phyloP scores from a whole-genome alignment of 2,329 filamentous ascomycete genomes.

The Ophiocordyceps unilateralis region DNA sequence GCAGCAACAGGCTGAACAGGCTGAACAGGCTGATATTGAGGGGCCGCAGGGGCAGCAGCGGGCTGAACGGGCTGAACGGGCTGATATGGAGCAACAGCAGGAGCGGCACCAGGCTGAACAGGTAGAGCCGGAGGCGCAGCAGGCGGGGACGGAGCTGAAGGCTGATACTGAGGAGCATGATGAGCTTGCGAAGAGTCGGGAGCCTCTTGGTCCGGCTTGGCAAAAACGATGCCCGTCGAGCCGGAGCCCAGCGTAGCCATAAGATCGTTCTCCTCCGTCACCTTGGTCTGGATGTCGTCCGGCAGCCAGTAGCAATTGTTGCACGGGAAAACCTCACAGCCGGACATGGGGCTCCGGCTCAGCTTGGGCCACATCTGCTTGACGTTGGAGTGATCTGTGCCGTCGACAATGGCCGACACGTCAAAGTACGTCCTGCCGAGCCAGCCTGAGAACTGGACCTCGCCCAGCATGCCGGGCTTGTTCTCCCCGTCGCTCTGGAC shows the following conservation, averaged over 20 bases:
- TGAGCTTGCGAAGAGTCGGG: neutral
- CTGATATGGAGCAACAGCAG: no score
- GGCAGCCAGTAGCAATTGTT: conserved; percentile 33
- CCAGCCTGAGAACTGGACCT: conserved; percentile 32
- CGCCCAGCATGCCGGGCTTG: conserved; percentile 32
- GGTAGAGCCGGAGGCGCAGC: no score
- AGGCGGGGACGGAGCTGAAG: neutral
- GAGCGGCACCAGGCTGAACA: no score
- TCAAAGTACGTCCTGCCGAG: conserved; percentile 35
- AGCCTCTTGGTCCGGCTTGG: neutral
- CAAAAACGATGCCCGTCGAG: conserved; percentile 8
- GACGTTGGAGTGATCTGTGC: conserved; percentile 30
- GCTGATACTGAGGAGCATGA: neutral
- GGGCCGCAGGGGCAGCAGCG: no score
- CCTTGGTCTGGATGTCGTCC: conserved; percentile 39
- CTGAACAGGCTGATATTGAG: no score
- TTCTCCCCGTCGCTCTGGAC: conserved; percentile 24
- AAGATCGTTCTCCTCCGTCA: conserved; percentile 28
- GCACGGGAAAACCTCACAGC: conserved; percentile 35
- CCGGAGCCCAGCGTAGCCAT: conserved; percentile 31
- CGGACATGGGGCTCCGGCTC: conserved; percentile 23
- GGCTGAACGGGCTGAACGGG: no score
- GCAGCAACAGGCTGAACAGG: no score
- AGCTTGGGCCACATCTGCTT: conserved; percentile 34
- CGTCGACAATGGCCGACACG: conserved; percentile 39